Base-by-base conservation (phyloP, 306 rosid species). In the Neltuma alba region DNA sequence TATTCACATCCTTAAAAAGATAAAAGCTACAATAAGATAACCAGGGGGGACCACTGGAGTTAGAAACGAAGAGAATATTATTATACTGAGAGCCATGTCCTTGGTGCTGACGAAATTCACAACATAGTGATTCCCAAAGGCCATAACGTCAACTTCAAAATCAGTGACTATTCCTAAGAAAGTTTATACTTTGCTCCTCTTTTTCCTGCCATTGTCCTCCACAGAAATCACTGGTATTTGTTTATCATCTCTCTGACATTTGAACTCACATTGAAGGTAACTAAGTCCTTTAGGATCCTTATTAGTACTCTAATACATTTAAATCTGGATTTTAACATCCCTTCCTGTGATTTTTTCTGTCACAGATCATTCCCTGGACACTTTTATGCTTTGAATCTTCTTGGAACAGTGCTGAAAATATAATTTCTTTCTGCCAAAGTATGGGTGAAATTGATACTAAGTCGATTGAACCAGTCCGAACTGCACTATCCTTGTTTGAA, bases 391-490 rank as follows among this genome's bases (percentile, higher is more conserved):
- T n/a, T n/a, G n/a, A n/a, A n/a, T n/a, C n/a, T n/a, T n/a, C 42
- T 86, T 72, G 8, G 23, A 70, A 62, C 21, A 31, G n/a, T 61
- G 72, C 23, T 52, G 58, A 2, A 30, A 31, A 70, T 36, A 75
- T 14, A 50, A 50, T 10, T 41, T 8, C 13, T 41, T 9, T n/a
- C 47, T 15, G 86, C 78, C 74, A 85, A 63, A 85, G 27, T 48
- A 87, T 87, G 93, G 93, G 89, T 47, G 97, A 88, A 86, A 82
- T 91, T 73, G 97, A 94, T 86, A 90, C 92, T 65, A 91, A 89
- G 75, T 86, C 97, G 20, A 92, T 90, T 80, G 94, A 94, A 82
- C 74, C 97, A 1, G 98, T 94, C 40, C 89, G 72, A 85, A 76
- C 80, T 61, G 89, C 94, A 6, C 82, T 91, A 69, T 87, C 84